phyloP scores from a whole-genome alignment of 768 basidiomycete genomes.

The Termitomyces sp. region DNA sequence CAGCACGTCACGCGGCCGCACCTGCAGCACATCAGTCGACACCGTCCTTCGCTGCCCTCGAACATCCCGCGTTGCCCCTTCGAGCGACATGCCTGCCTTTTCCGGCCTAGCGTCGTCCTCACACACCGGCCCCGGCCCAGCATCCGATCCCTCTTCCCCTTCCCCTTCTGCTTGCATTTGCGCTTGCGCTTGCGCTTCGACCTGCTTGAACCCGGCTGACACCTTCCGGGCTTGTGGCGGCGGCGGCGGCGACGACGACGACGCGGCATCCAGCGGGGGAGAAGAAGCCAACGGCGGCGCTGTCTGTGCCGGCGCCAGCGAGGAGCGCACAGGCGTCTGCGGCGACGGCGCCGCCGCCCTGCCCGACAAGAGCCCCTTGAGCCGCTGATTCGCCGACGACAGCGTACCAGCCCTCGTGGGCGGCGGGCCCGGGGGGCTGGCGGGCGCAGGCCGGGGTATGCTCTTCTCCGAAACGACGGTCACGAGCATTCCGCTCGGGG shows the following conservation, averaged over 20 bases:
- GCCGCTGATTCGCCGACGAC: constrained; percentile 37
- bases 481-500: constrained; percentile 76
- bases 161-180: too few species aligned
- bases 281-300: constrained; percentile 9
- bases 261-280: constrained; percentile 6
- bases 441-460: constrained; percentile 20
- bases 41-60: background rate
- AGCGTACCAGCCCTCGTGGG: constrained; percentile 27
- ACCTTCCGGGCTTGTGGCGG: constrained; percentile 5
- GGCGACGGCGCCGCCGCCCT: too few species aligned
- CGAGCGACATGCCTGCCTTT: constrained; percentile 1
- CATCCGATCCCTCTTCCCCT: constrained; percentile 12
- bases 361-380: constrained; percentile 38
- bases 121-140: constrained; percentile 13
- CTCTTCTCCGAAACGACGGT: constrained; percentile 80
- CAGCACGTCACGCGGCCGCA: constrained; percentile 6
- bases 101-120: constrained; percentile 2
- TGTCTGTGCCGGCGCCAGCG: constrained; percentile 3
- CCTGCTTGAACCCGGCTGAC: constrained; percentile 16
- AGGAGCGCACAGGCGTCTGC: constrained; percentile 22
- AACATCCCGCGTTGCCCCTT: background rate
- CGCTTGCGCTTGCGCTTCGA: too few species aligned
- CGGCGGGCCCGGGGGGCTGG: constrained; percentile 21
- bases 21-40: too few species aligned
- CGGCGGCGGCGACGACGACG: background rate